Percentiles rank a stretch among this genome's conserved stretches.
Evolutionary conservation across 2,329 filamentous ascomycete species (phyloP).

Genomic region (Diaporthe sp.): DNA sequence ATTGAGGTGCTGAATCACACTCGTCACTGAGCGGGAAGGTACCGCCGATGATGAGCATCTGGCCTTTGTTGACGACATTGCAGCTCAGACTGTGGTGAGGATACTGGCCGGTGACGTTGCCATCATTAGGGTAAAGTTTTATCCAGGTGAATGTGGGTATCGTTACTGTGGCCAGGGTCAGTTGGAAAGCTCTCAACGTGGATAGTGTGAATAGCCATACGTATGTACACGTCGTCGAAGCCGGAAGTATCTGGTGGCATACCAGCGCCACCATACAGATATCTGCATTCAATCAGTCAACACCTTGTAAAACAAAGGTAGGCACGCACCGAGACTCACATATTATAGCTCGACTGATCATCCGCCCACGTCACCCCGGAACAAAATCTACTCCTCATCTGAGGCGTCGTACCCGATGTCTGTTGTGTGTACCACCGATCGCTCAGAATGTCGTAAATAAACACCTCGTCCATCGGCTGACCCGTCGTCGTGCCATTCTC

Average conservation of each 20-base stretch:
- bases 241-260: slow-evolving; percentile 62
- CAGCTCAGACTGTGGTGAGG: slow-evolving; percentile 71
- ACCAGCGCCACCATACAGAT: slow-evolving; percentile 72
- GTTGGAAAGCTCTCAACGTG: background rate
- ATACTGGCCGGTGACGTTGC: slow-evolving; percentile 55
- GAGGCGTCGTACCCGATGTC: slow-evolving; percentile 67
- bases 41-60: slow-evolving; percentile 76
- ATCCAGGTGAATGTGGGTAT: slow-evolving; percentile 76
- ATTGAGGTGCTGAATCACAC: slow-evolving; percentile 67
- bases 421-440: slow-evolving; percentile 73
- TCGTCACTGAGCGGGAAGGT: slow-evolving; percentile 63
- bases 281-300: slow-evolving; percentile 55
- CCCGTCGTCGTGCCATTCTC: slow-evolving; percentile 62
- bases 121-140: slow-evolving; percentile 62
- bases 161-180: slow-evolving; percentile 53
- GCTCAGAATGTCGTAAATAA: slow-evolving; percentile 72
- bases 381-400: slow-evolving; percentile 70
- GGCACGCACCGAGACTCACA: slow-evolving; percentile 58
- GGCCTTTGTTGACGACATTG: slow-evolving; percentile 68
- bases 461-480: slow-evolving; percentile 64
- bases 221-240: slow-evolving; percentile 74
- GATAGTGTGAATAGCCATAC: background rate
- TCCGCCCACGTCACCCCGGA: slow-evolving; percentile 71
- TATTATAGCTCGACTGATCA: slow-evolving; percentile 75
- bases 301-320: background rate